A percentile compares a stretch with the other conserved stretches of the same genome.
These are phyloP conservation scores for Chytriomyces sp. DNA, from an alignment of 192 early-diverging fungal species.

Conservation along the genomic window DNA sequence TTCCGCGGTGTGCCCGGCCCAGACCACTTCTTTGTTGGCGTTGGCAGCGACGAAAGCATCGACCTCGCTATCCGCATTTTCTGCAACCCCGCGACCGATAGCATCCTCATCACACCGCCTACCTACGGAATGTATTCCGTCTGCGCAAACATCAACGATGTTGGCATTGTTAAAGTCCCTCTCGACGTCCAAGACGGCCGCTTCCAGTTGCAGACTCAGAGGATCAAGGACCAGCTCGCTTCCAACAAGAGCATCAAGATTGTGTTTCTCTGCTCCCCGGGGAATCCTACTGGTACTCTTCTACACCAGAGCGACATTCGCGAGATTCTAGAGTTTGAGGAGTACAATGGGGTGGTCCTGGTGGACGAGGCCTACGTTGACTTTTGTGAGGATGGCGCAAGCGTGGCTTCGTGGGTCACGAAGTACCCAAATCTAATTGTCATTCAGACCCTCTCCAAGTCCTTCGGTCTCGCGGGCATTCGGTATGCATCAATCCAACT, in stretches of 20 bases:
- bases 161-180: constrained; percentile 82
- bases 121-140: constrained; percentile 99
- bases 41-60: constrained; percentile 96
- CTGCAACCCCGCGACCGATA: constrained; percentile 84
- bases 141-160: constrained; percentile 92
- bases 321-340: constrained; percentile 65
- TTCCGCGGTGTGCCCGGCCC: constrained; percentile 70
- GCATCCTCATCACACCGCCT: constrained; percentile 92
- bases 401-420: constrained; percentile 74
- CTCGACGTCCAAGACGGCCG: constrained; percentile 71
- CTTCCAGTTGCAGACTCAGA: constrained; percentile 68
- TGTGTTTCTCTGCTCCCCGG: constrained; percentile 95
- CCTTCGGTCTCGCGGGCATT: constrained; percentile 97
- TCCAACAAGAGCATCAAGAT: constrained; percentile 84
- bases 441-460: constrained; percentile 97
- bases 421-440: constrained; percentile 94
- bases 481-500: constrained; percentile 52
- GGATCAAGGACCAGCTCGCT: constrained; percentile 65
- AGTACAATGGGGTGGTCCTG: constrained; percentile 85
- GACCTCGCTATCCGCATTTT: constrained; percentile 45
- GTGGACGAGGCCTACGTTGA: constrained; percentile 95
- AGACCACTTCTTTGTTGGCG: constrained; percentile 89
- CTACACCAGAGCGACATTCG: constrained; percentile 71
- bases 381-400: constrained; percentile 76
- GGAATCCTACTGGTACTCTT: constrained; percentile 95